These are phyloP conservation scores for Plasmodium malariae DNA, from an alignment of 169 alveolate genomes.

Conservation along the genomic window DNA sequence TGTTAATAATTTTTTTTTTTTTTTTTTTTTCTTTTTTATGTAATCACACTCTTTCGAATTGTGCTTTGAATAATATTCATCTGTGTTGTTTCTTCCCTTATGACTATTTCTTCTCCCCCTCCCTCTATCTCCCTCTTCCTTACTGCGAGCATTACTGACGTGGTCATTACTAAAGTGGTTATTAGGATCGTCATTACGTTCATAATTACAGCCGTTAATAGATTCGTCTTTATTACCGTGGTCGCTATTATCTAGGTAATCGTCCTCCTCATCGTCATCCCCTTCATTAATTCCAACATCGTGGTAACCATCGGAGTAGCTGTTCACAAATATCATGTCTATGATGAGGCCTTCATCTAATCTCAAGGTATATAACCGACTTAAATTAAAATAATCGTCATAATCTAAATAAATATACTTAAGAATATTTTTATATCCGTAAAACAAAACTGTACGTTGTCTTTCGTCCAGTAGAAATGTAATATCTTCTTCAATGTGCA, in stretches of 20 bases:
- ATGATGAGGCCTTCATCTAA: constrained; percentile 55
- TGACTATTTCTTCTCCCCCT: no score
- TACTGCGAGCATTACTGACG: no score
- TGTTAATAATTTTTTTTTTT: no score
- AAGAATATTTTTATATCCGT: constrained; percentile 56
- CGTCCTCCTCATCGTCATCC: neutral
- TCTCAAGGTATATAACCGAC: constrained; percentile 37
- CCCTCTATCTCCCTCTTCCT: no score
- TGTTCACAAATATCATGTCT: constrained; percentile 29
- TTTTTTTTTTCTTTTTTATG: neutral
- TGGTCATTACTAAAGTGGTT: no score
- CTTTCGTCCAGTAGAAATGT: constrained; percentile 65
- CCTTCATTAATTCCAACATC: neutral
- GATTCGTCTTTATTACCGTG: neutral
- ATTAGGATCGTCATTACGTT: neutral
- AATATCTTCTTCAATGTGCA: constrained; percentile 42
- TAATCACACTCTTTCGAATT: no score
- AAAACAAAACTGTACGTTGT: constrained; percentile 49
- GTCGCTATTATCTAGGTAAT: neutral
- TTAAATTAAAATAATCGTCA: constrained; percentile 42
- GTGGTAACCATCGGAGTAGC: neutral
- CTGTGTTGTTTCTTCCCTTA: no score
- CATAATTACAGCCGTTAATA: neutral
- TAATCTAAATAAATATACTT: constrained; percentile 66
- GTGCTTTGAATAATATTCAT: no score